Base-by-base conservation (phyloP, 2,329 filamentous ascomycete genomes). In the Botrytis porri region DNA sequence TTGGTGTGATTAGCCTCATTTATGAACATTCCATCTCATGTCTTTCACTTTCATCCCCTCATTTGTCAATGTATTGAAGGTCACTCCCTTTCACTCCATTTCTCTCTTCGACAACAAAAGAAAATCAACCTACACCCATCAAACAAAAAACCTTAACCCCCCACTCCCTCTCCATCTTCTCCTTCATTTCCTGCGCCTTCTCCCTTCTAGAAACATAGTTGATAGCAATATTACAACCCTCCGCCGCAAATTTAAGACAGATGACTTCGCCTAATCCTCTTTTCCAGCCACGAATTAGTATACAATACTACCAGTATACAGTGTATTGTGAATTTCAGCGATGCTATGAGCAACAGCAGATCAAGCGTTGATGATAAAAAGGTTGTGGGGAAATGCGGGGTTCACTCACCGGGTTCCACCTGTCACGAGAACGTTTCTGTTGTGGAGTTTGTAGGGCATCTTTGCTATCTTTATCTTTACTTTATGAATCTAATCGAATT, bases 201-300 rank as follows among this genome's bases (percentile, higher is more conserved):
- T 85, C 85, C 69, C 84, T 82, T 76, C 84, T 88, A 51, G 86
- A 86, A 77, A 86, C 84, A 80, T 91, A 92, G 80, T 92, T 92
- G 79, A 93, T 87, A 6, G 88, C 88, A 45, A 92, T 79, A 78
- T 92, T 91, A 76, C 84, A 86, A 45, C 89, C 89, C 79, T 91
- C 84, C 8, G 84, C 82, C 4, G 90, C 90, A 79, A 92, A 92
- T 67, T 88, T 88, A 62, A 86, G 83, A 69, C 84, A 85, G 51
- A 92, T 84, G 10, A 87, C 80, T 73, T 88, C 89, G 48, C 90
- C 90, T 35, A 92, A 84, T 12, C 90, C 90, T 78, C 90, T 91
- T 64, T 48, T 57, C 22, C 25, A 39, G 51, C 45, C 37, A 29
- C 16, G 4, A 51, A 16, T 66, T 45, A 41, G 48, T 32, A 32